phyloP scores from a whole-genome alignment of 305 asterid genomes.

The Fraxinus platypoda region DNA sequence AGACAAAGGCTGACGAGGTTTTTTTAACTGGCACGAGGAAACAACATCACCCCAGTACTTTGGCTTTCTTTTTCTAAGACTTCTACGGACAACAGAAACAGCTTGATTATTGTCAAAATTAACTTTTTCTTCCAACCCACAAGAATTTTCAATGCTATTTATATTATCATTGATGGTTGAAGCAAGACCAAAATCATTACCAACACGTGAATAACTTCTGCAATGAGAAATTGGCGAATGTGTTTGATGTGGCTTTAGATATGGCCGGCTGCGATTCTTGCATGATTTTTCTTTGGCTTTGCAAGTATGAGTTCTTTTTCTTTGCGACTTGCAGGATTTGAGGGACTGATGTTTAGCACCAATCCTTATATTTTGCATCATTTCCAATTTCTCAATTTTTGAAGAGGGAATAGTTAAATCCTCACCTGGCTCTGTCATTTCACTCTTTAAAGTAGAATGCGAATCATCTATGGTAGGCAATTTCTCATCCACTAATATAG shows the following conservation, averaged over 20 bases:
- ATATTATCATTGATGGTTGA: slow-evolving; percentile 13
- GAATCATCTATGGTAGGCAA: slow-evolving; percentile 23
- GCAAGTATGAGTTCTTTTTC: slow-evolving; percentile 25
- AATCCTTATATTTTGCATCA: background rate
- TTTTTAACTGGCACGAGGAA: slow-evolving; percentile 36
- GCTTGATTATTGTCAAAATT: slow-evolving; percentile 20
- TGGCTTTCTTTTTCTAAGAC: slow-evolving; percentile 59
- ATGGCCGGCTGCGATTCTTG: slow-evolving; percentile 5
- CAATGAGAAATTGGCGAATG: slow-evolving; percentile 19
- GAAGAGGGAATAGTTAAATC: background rate
- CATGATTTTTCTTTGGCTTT: slow-evolving; percentile 22
- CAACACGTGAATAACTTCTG: background rate
- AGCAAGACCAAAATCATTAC: slow-evolving; percentile 4
- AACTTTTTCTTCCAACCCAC: slow-evolving; percentile 28
- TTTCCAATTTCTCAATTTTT: slow-evolving; percentile 6
- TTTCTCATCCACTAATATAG: slow-evolving; percentile 27
- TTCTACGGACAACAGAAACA: slow-evolving; percentile 52
- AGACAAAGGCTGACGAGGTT: slow-evolving; percentile 19
- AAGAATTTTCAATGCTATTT: slow-evolving; percentile 21
- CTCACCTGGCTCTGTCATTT: background rate
- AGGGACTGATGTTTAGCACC: slow-evolving; percentile 15
- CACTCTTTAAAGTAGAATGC: slow-evolving; percentile 16
- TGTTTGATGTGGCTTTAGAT: slow-evolving; percentile 14
- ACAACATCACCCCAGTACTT: slow-evolving; percentile 47
- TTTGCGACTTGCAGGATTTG: slow-evolving; percentile 8